Base-by-base conservation (phyloP, 768 basidiomycete genomes). In the Cystofilobasidium bisporidii region DNA sequence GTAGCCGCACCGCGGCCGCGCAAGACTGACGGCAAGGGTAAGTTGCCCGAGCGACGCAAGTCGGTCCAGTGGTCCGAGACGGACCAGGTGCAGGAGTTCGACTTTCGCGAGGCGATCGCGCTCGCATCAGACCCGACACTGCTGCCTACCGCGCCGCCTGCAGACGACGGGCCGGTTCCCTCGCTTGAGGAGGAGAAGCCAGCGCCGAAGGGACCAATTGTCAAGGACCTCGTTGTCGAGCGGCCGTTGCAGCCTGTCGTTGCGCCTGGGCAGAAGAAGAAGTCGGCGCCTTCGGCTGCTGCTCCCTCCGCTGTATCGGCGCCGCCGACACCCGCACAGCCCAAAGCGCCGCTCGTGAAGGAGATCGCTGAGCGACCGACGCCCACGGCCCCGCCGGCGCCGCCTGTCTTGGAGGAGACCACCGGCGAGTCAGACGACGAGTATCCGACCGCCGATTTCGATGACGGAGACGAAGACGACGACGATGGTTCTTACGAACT, bases 1-100 rank as follows among this genome's bases (percentile, higher is more conserved):
- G 11, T 18, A 15, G 17, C 26, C 22, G 33, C 59, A 1, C 20
- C 43, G 20, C 20, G 3, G 9, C 6, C 47, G 8, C 20, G 28
- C 24, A 8, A 4, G 32, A 22, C 32, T n/a, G 58, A 59, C 43
- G 67, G 40, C 17, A 57, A 67, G 66, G 66, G 36, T 14, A 62
- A 56, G 41, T 17, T 18, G 6, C 24, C 38, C 18, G 45, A 63
- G 30, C 40, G 36, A 15, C 53, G 40, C 24, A 68, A 68, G 57
- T 62, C 60, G 32, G 61, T 68, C 20, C 43, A 61, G 36, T 68
- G 67, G 67, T 63, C 67, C 5, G 67, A 68, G 45, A 53, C 40
- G 6, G 48, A 62, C 55, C 67, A 68, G 15, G 55, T 68, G 56
- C 62, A 68, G 33, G 67, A 68, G 57, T 66, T 66, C 33, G 30